phyloP scores from a whole-genome alignment of 2,329 filamentous ascomycete species.

The Botrytis fragariae region DNA sequence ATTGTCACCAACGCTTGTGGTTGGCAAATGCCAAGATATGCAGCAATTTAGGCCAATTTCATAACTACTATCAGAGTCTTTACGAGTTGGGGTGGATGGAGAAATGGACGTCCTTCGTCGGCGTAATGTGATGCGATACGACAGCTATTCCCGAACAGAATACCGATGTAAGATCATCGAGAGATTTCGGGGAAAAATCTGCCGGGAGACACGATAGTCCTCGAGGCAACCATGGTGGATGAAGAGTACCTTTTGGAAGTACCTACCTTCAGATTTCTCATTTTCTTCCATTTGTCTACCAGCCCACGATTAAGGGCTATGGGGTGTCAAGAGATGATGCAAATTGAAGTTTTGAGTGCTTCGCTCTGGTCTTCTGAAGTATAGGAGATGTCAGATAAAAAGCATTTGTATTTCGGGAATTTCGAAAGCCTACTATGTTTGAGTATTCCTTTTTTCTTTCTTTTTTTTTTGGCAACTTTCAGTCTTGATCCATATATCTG shows the following conservation, averaged over 20 bases:
- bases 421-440: not conserved
- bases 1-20: not conserved
- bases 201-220: not conserved
- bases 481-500: not conserved
- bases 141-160: not conserved
- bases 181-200: not conserved
- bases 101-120: slow-evolving; percentile 2
- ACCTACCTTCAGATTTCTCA: not conserved
- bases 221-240: too few relatives aligned
- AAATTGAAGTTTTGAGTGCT: not conserved
- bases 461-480: too few relatives aligned
- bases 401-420: too few relatives aligned
- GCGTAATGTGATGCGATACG: not conserved
- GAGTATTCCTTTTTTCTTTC: too few relatives aligned
- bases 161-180: not conserved
- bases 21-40: not conserved
- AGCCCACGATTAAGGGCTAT: too few relatives aligned
- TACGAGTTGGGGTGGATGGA: not conserved
- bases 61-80: not conserved
- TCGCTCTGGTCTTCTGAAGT: not conserved
- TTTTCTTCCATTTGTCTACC: not conserved
- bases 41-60: not conserved
- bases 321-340: not conserved
- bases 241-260: not conserved
- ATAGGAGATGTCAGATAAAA: not conserved